These are phyloP conservation scores for Hawksworthiomyces lignivorus DNA, from an alignment of 2,329 filamentous ascomycete genomes.

Conservation along the genomic window DNA sequence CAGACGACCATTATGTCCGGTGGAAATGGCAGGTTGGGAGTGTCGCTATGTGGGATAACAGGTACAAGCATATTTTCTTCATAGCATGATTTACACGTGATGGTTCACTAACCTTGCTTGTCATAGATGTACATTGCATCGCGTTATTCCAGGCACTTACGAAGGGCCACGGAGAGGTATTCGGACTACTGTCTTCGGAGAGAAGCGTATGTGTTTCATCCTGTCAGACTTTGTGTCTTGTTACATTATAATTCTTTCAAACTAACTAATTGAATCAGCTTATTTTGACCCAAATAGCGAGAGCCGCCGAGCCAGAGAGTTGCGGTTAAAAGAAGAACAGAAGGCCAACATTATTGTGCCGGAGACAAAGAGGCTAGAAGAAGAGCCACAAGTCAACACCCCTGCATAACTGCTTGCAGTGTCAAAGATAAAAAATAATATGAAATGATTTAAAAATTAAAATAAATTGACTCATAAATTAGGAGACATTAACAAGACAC, in stretches of 20 bases:
- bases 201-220: constrained; percentile 29
- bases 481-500: too few relatives aligned
- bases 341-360: too few relatives aligned
- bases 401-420: too few relatives aligned
- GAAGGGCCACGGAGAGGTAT: constrained; percentile 29
- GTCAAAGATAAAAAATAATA: too few relatives aligned
- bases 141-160: constrained; percentile 35
- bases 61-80: constrained; percentile 18
- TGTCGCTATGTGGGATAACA: constrained; percentile 45
- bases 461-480: too few relatives aligned
- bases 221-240: neutral
- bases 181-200: constrained; percentile 35
- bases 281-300: constrained; percentile 26
- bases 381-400: too few relatives aligned
- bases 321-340: constrained; percentile 15
- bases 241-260: constrained; percentile 4
- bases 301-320: constrained; percentile 20
- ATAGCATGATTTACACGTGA: too few relatives aligned
- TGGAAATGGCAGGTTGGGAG: constrained; percentile 43
- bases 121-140: constrained; percentile 27
- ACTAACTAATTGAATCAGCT: too few relatives aligned
- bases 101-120: neutral
- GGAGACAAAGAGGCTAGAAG: too few relatives aligned
- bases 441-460: too few relatives aligned
- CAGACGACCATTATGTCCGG: constrained; percentile 41